Evolutionary conservation across 345 rosid species (phyloP).

Genomic region (Carallia brachiata): DNA sequence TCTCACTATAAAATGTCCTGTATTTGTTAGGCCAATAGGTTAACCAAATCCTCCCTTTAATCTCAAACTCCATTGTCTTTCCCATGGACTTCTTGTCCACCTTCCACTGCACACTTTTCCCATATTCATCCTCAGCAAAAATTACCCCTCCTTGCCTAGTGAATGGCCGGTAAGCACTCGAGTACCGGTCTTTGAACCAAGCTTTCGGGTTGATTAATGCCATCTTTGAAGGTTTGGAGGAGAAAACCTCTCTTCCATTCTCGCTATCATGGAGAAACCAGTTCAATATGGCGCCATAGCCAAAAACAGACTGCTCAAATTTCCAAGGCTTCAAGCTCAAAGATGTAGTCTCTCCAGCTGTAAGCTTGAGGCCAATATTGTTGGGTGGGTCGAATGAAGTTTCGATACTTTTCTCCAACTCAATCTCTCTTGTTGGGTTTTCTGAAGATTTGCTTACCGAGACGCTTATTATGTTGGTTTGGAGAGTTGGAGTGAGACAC

Average conservation of each 20-base stretch:
- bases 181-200: constrained; percentile 77
- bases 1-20: constrained; percentile 63
- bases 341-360: constrained; percentile 57
- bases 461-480: constrained; percentile 65
- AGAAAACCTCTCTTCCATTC: constrained; percentile 78
- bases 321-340: constrained; percentile 80
- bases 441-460: constrained; percentile 75
- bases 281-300: constrained; percentile 55
- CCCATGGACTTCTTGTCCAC: constrained; percentile 57
- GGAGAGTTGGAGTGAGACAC: constrained; percentile 62
- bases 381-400: constrained; percentile 66
- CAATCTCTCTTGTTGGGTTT: constrained; percentile 54
- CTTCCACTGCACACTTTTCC: constrained; percentile 70
- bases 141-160: constrained; percentile 81
- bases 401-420: constrained; percentile 47
- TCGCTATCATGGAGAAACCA: constrained; percentile 86
- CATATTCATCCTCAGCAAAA: constrained; percentile 80
- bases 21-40: constrained; percentile 93
- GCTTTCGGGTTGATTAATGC: constrained; percentile 64
- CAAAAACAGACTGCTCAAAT: constrained; percentile 69
- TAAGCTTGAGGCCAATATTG: constrained; percentile 55
- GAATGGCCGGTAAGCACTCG: constrained; percentile 69
- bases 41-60: constrained; percentile 80
- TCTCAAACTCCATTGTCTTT: constrained; percentile 73
- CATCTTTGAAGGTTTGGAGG: constrained; percentile 65